A percentile compares a stretch with the other conserved stretches of the same genome.
Evolutionary conservation across 2,329 filamentous ascomycete genomes (phyloP).

Genomic region (Apiospora sp.): DNA sequence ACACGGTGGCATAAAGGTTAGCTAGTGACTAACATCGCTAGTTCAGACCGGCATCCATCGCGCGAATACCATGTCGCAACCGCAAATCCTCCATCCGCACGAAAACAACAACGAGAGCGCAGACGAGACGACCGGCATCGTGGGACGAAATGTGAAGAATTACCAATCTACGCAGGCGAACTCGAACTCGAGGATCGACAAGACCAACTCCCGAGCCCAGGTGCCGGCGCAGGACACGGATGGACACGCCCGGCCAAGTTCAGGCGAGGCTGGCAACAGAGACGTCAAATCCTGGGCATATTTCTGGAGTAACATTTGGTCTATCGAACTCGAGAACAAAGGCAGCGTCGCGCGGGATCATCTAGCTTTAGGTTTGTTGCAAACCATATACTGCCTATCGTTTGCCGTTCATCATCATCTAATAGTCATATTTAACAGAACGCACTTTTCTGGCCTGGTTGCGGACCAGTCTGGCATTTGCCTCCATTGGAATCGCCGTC

Average conservation of each 20-base stretch:
- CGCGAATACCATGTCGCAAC: slow-evolving; percentile 48
- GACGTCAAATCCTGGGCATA: slow-evolving; percentile 60
- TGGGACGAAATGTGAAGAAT: slow-evolving; percentile 41
- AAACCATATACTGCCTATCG: neutral
- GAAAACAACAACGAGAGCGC: slow-evolving; percentile 32
- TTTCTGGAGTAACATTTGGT: slow-evolving; percentile 58
- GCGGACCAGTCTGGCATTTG: slow-evolving; percentile 81
- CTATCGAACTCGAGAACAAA: slow-evolving; percentile 84
- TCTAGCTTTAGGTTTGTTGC: slow-evolving; percentile 71
- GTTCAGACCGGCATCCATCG: slow-evolving; percentile 52
- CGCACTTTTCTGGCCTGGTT: slow-evolving; percentile 88
- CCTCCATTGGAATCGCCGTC: slow-evolving; percentile 82
- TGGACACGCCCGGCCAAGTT: neutral
- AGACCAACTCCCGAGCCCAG: neutral
- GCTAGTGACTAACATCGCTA: neutral
- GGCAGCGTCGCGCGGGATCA: slow-evolving; percentile 85
- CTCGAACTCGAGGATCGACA: slow-evolving; percentile 31
- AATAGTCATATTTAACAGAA: slow-evolving; percentile 57
- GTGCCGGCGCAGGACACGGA: neutral
- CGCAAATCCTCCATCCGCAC: slow-evolving; percentile 15
- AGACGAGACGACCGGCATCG: slow-evolving; percentile 54
- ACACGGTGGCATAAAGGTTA: neutral
- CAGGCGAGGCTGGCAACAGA: slow-evolving; percentile 29
- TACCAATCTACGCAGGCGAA: slow-evolving; percentile 49
- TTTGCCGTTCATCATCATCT: slow-evolving; percentile 29